phyloP scores from a whole-genome alignment of 768 basidiomycete genomes.

The Suillus plorans region DNA sequence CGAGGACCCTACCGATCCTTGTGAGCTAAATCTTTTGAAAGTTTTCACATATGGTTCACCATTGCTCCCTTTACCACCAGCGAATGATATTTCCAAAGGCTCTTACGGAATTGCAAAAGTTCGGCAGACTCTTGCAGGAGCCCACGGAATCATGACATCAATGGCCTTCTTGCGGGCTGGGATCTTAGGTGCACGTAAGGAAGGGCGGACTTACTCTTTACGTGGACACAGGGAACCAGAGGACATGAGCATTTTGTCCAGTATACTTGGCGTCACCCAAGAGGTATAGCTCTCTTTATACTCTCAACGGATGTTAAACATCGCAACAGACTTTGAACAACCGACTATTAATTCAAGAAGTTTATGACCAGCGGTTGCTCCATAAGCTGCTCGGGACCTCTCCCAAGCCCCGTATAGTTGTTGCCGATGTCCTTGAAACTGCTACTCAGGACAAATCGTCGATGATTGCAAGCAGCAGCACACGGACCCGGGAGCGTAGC shows the following conservation, averaged over 20 bases:
- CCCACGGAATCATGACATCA: slow-evolving; percentile 72
- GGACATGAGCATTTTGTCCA: slow-evolving; percentile 77
- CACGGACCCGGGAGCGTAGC: background rate
- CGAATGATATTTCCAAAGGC: slow-evolving; percentile 90
- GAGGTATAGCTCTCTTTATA: slow-evolving; percentile 49
- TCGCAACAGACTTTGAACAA: slow-evolving; percentile 66
- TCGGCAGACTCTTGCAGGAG: slow-evolving; percentile 80
- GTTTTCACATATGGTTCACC: slow-evolving; percentile 1
- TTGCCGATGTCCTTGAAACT: slow-evolving; percentile 19
- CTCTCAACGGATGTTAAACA: slow-evolving; percentile 7
- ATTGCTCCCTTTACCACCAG: slow-evolving; percentile 37
- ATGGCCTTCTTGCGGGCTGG: slow-evolving; percentile 66
- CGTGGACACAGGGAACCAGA: slow-evolving; percentile 47
- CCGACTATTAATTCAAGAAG: slow-evolving; percentile 64
- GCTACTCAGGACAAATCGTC: slow-evolving; percentile 9
- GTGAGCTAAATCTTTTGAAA: slow-evolving; percentile 47
- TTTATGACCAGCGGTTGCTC: slow-evolving; percentile 58
- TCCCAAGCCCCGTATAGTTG: slow-evolving; percentile 17
- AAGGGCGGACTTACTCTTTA: slow-evolving; percentile 49
- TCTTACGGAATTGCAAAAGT: slow-evolving; percentile 85
- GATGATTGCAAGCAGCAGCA: background rate
- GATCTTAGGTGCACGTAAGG: slow-evolving; percentile 55
- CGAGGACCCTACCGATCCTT: slow-evolving; percentile 89
- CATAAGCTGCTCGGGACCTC: slow-evolving; percentile 57
- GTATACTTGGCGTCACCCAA: slow-evolving; percentile 79